A percentile compares a stretch with the other conserved stretches of the same genome.
phyloP scores from a whole-genome alignment of 352 stramenopile genomes.

The Hyaloperonospora brassicae region DNA sequence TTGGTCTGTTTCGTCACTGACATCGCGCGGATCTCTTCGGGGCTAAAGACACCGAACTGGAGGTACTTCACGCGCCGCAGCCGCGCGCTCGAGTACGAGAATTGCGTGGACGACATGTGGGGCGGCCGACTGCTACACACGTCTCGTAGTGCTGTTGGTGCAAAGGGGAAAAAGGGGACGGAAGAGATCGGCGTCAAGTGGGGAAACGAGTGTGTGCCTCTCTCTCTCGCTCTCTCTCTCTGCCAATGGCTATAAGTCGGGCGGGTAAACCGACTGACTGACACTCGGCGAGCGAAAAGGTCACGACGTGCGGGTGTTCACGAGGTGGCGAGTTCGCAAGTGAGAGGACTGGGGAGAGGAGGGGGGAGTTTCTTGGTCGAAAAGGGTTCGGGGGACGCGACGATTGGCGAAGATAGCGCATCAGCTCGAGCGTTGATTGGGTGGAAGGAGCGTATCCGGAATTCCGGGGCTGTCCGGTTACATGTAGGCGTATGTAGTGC shows the following conservation, averaged over 20 bases:
- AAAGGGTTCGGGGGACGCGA: not conserved
- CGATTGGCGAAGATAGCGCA: conserved; percentile 25
- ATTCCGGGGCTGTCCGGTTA: not conserved
- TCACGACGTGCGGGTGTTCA: conserved; percentile 26
- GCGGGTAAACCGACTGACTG: too few species aligned
- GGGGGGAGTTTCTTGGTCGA: conserved; percentile 15
- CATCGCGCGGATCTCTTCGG: conserved; percentile 95
- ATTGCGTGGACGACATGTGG: conserved; percentile 81
- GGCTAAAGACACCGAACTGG: conserved; percentile 97
- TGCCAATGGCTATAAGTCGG: too few species aligned
- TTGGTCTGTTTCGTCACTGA: conserved; percentile 95
- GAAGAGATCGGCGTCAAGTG: too few species aligned
- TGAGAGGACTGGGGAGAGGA: conserved; percentile 28
- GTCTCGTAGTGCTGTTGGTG: too few species aligned
- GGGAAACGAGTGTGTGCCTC: too few species aligned
- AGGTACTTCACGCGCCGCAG: conserved; percentile 95
- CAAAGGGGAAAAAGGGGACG: too few species aligned
- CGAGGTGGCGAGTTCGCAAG: conserved; percentile 67
- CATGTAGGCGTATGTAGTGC: not conserved
- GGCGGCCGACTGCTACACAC: not conserved
- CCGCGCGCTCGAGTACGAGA: conserved; percentile 93
- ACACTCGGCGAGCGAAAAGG: conserved; percentile 21
- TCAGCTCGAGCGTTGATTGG: conserved; percentile 3
- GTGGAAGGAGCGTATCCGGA: conserved; percentile 5
- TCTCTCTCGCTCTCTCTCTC: too few species aligned